Evolutionary conservation across 495 filamentous ascomycete genomes (phyloP), one percentile per base, ranked within the genome.

Genomic region (Saxophila tyrrhenica): DNA sequence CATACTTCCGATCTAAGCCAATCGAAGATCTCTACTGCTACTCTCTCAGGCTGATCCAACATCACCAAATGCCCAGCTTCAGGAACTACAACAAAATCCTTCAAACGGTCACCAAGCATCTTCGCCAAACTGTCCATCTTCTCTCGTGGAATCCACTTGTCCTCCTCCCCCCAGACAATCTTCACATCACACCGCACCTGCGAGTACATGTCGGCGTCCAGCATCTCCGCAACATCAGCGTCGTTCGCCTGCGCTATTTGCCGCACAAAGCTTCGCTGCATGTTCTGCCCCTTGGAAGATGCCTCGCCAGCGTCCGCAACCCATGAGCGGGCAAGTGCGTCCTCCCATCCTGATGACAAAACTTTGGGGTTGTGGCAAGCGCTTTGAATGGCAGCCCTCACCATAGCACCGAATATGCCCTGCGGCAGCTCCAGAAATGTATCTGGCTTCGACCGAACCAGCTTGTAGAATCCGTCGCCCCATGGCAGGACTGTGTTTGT

Each of bases 381-480:
- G 32, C 55, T 57, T 22, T 25, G 55, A 1, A 24, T 57, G 1
- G 52, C 55, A 47, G 48, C 49, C 7, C 49, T 38, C 2, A 57
- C 55, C 5, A 57, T 41, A 5, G 48, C 55, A 17, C 38, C 48
- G 48, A 52, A 57, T 3, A 52, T 52, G 13, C 24, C 50, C 16
- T 32, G 25, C 1, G 55, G 55, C 19, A 57, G 25, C 16, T 57
- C n/a, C 11, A 47, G 10, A 41, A 57, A 57, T 1, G 22, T 13
- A 1, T 57, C 17, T 5, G 55, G 48, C 20, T 57, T 24, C 3
- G 55, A 32, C 9, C 55, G 48, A 9, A 17, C 23, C 10, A 51
- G 48, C 55, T 57, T 57, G 49, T 57, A 57, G 42, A 57, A 57
- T 2, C 55, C 55, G 42, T 57, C 55, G 8, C 55, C 55, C 55